Evolutionary conservation across 73 alveolate genomes (phyloP), one percentile per base, ranked within the genome.

Genomic region (Halteria grandinella): DNA sequence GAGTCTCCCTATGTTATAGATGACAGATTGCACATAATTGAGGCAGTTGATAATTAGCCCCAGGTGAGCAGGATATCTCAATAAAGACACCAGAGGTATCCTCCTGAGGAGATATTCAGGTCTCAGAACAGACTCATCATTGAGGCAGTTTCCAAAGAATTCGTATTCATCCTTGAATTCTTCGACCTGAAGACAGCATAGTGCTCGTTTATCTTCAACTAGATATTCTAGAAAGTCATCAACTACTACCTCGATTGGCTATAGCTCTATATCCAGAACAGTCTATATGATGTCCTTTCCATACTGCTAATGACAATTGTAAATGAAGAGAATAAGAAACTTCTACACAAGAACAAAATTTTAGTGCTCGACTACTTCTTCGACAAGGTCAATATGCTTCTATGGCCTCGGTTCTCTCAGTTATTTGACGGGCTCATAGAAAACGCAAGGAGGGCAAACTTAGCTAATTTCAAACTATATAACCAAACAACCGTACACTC

Each of bases 401-500:
- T 83, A 7, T 83, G 92, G 92, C 92, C 92, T 0, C 57, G 87
- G 36, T 83, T 83, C 50, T 43, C 92, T 27, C 33, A 32, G 17
- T 40, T 83, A 0, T 73, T 72, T 36, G 87, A 72, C 34, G 48
- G 14, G 10, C 21, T 44, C 25, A 29, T 40, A 2, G 78, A 73
- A 14, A 74, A 72, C 14, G 36, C 74, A 0, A 83, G 37, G 43
- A 58, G 40, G 50, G 64, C 79, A 6, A 58, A 59, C 51, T 71
- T 53, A 0, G 74, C 44, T 32, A 32, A 11, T 27, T 60, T 60
- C 47, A 83, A 83, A 49, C 78, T 83, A 15, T 82, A 82, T 44
- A 77, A 77, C 23, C 45, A 49, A 3, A 44, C 66, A 15, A 71
- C 69, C 23, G 82, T 58, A 8, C 91, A 82, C 47, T 47, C 18